Percentiles rank a stretch among this genome's conserved stretches.
phyloP scores from a whole-genome alignment of 176 grass and related monocot species.

The Alopecurus myosuroides region DNA sequence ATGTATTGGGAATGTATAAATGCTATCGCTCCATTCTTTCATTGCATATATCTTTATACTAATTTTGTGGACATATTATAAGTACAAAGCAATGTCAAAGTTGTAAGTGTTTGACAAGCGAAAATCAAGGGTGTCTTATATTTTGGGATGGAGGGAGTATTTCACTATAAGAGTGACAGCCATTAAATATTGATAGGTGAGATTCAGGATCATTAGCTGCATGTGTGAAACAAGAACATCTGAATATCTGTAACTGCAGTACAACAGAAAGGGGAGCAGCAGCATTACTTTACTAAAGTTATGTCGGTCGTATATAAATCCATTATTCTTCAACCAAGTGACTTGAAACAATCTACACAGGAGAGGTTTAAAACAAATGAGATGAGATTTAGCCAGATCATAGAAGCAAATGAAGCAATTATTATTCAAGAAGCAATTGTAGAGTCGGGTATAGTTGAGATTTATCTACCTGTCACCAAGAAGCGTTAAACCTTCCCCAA shows the following conservation, averaged over 20 bases:
- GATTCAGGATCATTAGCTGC: not conserved
- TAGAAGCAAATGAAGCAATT: not conserved
- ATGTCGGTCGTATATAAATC: constrained; percentile 68
- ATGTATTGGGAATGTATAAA: too few relatives aligned
- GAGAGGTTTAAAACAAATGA: not conserved
- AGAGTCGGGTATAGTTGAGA: not conserved
- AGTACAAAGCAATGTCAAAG: too few relatives aligned
- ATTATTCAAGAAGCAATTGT: not conserved
- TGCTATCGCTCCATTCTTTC: too few relatives aligned
- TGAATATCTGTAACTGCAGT: not conserved
- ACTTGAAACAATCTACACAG: constrained; percentile 84
- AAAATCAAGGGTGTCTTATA: too few relatives aligned
- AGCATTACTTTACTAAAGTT: constrained; percentile 78
- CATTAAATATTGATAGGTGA: not conserved
- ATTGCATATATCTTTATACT: too few relatives aligned
- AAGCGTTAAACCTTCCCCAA: constrained; percentile 87
- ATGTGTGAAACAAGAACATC: not conserved
- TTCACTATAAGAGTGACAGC: not conserved
- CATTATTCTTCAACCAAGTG: constrained; percentile 70
- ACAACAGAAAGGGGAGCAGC: not conserved
- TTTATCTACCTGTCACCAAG: constrained; percentile 63
- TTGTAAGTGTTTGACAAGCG: too few relatives aligned
- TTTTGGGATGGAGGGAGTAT: not conserved
- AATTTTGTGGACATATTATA: too few relatives aligned
- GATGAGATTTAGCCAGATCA: not conserved